Base-by-base conservation (phyloP, 208 protist genomes). In the Herpetomonas tarakana region DNA sequence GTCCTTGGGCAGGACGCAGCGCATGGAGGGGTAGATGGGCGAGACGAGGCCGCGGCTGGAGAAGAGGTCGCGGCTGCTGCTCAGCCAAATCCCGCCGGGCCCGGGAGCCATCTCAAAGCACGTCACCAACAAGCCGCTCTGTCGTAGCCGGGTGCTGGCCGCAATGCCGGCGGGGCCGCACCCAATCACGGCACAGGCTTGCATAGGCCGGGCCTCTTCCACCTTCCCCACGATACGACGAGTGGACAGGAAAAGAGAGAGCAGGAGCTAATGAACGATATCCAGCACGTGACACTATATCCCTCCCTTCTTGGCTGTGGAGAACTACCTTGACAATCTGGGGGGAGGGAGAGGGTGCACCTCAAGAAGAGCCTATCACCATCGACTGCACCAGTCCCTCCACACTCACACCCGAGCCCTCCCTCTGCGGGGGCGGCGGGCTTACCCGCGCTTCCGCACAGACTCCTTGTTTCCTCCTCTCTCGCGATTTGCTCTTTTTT, bases 101-200 rank as follows among this genome's bases (percentile, higher is more conserved):
- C 62, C 68, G 2, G 72, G 38, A 39, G 65, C 68, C 16, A 92
- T 0, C 26, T 96, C 86, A 62, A 96, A 96, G 72, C 90, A 93
- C 0, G 90, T 96, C 26, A 96, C 90, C 4, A 96, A 57, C 16
- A 93, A 52, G 12, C 90, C 90, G 54, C 74, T 75, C 54, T 88
- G 86, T 0, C 86, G 81, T 30, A 96, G 73, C 21, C 60, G 51
- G 7, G 77, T 74, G 27, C 54, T 74, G n/a, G 90, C 86, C 14
- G 61, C 83, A 61, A 96, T 96, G 31, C 90, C 90, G 14, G 90
- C 86, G 1, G 90, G 77, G 3, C 90, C 90, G 62, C 90, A 93
- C 1, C 90, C 90, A 63, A 96, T 91, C 49, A 96, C 86, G 2
- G 86, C 86, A 50, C 85, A 92, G 4, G 90, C 89, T 29, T 81